Percentiles rank a stretch among this genome's conserved stretches.
Evolutionary conservation across 352 stramenopile species (phyloP).

Genomic region (Phytophthora hybrid): DNA sequence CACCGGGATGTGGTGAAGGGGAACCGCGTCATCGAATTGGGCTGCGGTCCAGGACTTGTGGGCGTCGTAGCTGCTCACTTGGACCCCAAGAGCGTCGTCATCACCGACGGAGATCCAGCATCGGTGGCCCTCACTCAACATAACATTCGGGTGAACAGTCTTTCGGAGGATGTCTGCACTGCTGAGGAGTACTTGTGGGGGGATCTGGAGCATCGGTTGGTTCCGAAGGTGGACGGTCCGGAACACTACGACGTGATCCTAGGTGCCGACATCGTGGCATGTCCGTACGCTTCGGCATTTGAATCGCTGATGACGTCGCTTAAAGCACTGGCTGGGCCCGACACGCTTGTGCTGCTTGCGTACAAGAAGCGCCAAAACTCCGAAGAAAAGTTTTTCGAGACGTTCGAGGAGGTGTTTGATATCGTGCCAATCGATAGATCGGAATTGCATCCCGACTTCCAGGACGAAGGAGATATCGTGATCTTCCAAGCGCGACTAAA

Average conservation of each 20-base stretch:
- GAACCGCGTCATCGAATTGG: slow-evolving; percentile 80
- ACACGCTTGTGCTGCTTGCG: slow-evolving; percentile 70
- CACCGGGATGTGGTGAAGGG: slow-evolving; percentile 54
- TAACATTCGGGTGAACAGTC: slow-evolving; percentile 55
- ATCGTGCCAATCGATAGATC: slow-evolving; percentile 46
- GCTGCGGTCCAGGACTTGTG: slow-evolving; percentile 77
- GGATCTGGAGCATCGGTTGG: slow-evolving; percentile 43
- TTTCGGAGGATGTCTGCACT: slow-evolving; percentile 30
- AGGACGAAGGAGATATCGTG: slow-evolving; percentile 62
- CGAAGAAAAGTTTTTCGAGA: slow-evolving; percentile 72
- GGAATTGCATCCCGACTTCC: slow-evolving; percentile 76
- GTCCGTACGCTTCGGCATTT: slow-evolving; percentile 79
- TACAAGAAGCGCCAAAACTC: slow-evolving; percentile 82
- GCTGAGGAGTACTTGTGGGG: slow-evolving; percentile 73
- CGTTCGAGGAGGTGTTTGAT: slow-evolving; percentile 59
- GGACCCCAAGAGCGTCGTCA: slow-evolving; percentile 50
- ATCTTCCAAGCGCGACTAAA: slow-evolving; percentile 63
- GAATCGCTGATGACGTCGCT: slow-evolving; percentile 68
- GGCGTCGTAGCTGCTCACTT: slow-evolving; percentile 71
- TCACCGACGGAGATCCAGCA: slow-evolving; percentile 78
- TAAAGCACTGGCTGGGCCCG: slow-evolving; percentile 40
- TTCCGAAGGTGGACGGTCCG: slow-evolving; percentile 19
- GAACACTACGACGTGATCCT: slow-evolving; percentile 75
- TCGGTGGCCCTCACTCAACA: slow-evolving; percentile 70
- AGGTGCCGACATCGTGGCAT: slow-evolving; percentile 85